A percentile compares a stretch with the other conserved stretches of the same genome.
Evolutionary conservation across 2,329 filamentous ascomycete species (phyloP).

Genomic region (Aplosporella prunicola): DNA sequence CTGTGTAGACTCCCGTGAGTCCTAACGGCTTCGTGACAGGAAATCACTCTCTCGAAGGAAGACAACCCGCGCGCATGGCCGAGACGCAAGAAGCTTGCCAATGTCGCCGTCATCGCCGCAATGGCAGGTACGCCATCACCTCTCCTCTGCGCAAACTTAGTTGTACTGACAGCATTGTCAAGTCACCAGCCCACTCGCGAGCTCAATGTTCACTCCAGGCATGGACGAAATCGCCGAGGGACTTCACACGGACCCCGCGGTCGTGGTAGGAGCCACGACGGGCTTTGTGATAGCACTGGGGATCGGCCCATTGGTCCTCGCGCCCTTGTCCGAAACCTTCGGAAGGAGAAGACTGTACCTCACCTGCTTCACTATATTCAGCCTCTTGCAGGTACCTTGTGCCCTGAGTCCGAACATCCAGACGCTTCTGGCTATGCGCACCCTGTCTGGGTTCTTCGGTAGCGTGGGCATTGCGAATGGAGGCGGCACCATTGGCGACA

Average conservation of each 20-base stretch:
- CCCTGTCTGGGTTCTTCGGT: conserved; percentile 41
- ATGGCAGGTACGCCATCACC: conserved; percentile 34
- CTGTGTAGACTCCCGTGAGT: conserved; percentile 11
- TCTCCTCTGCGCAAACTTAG: background rate
- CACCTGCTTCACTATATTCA: conserved; percentile 36
- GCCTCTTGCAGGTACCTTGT: conserved; percentile 38
- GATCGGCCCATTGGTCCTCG: conserved; percentile 37
- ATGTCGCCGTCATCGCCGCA: conserved; percentile 41
- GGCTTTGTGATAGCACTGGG: conserved; percentile 43
- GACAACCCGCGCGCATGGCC: conserved; percentile 41
- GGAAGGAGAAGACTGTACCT: conserved; percentile 37
- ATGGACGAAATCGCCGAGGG: conserved; percentile 41
- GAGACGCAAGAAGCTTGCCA: conserved; percentile 36
- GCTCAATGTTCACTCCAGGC: conserved; percentile 44
- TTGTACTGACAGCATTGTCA: conserved; percentile 7
- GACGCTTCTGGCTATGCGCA: conserved; percentile 36
- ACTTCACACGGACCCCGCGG: conserved; percentile 31
- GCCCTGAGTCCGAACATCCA: conserved; percentile 40
- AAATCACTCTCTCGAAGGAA: conserved; percentile 26
- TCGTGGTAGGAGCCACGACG: conserved; percentile 41
- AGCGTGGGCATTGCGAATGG: conserved; percentile 43
- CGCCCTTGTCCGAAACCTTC: conserved; percentile 39
- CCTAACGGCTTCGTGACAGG: conserved; percentile 14
- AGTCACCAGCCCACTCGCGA: conserved; percentile 39
- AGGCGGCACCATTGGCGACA: conserved; percentile 43